Conservation (phyloP, 1,284 basidiomycete genomes). For the Schizophyllum commune region DNA sequence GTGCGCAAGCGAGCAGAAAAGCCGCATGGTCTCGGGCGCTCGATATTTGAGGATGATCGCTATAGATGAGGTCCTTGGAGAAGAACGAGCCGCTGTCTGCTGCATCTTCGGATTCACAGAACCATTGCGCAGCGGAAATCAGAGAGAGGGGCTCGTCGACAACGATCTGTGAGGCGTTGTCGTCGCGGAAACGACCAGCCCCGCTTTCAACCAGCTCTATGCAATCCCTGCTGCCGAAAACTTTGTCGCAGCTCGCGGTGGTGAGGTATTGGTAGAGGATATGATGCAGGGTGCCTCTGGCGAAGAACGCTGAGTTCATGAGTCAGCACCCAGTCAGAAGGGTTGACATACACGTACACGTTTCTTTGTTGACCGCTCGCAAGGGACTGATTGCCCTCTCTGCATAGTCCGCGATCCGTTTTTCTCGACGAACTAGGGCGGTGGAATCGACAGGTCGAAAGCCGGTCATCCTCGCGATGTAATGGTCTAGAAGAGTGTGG, state of each 20-base stretch:
- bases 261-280: not conserved
- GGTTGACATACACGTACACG: not conserved
- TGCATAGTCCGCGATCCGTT: not conserved
- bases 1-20: not conserved
- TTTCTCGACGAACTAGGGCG: not conserved
- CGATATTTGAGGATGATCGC: not conserved
- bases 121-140: not conserved
- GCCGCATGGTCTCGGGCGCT: not conserved
- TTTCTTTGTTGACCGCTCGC: not conserved
- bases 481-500: not conserved
- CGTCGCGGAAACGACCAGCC: not conserved
- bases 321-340: not conserved
- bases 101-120: not conserved
- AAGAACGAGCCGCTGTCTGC: not conserved
- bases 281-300: not conserved
- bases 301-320: not conserved
- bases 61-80: not conserved
- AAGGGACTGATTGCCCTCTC: not conserved
- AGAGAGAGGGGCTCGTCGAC: not conserved
- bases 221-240: not conserved
- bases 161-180: not conserved
- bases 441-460: not conserved
- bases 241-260: not conserved
- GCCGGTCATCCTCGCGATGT: not conserved
- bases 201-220: not conserved